These are phyloP conservation scores for Takashimella tepidaria DNA, from an alignment of 1,284 basidiomycete genomes.

Conservation along the genomic window DNA sequence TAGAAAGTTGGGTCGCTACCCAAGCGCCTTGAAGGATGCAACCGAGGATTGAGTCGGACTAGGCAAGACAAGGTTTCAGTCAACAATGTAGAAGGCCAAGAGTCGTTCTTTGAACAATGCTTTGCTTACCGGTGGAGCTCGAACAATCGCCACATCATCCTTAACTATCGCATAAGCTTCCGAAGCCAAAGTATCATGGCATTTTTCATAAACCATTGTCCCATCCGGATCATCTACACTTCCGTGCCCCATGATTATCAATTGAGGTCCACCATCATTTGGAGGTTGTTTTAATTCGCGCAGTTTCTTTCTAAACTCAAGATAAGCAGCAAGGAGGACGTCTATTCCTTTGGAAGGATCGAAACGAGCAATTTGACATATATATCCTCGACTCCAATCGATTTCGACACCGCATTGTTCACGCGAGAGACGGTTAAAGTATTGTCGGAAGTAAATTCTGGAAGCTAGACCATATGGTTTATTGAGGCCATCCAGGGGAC, in stretches of 20 bases:
- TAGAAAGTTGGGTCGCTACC: constrained; percentile 40
- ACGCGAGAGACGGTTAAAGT: constrained; percentile 33
- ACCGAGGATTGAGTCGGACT: constrained; percentile 35
- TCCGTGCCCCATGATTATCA: constrained; percentile 80
- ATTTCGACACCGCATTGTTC: constrained; percentile 53
- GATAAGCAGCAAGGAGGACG: constrained; percentile 61
- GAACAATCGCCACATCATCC: constrained; percentile 39
- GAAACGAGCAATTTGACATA: constrained; percentile 80
- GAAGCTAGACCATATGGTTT: constrained; percentile 51
- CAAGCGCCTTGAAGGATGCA: constrained; percentile 44
- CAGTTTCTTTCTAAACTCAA: constrained; percentile 64
- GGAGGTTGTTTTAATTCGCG: constrained; percentile 33
- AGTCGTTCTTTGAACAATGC: too few relatives aligned
- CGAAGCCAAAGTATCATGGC: constrained; percentile 52
- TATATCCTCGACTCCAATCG: constrained; percentile 70
- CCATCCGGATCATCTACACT: constrained; percentile 58
- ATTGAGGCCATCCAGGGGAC: constrained; percentile 77
- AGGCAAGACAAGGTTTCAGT: too few relatives aligned
- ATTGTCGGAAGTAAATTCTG: constrained; percentile 34
- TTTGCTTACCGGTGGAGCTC: constrained; percentile 40
- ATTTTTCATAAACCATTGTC: constrained; percentile 70
- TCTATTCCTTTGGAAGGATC: constrained; percentile 62
- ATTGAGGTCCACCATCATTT: constrained; percentile 63
- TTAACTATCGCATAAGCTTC: constrained; percentile 30
- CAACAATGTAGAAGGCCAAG: constrained; percentile 1